A percentile compares a stretch with the other conserved stretches of the same genome.
These are phyloP conservation scores for Suhomyces taliae DNA, from an alignment of 1,139 yeast species.

Conservation along the genomic window DNA sequence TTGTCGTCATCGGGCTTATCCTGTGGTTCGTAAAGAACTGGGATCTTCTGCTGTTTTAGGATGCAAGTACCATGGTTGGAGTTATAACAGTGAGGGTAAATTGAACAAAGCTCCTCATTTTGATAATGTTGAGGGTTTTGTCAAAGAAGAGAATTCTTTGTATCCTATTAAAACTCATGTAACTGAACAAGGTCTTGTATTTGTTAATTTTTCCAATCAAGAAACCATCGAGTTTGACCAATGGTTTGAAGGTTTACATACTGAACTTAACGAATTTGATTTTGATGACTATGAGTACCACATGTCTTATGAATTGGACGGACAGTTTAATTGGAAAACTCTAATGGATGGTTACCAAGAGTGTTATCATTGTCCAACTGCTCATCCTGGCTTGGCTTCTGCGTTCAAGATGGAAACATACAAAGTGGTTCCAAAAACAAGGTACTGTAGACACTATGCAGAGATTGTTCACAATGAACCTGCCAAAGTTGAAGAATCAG, in stretches of 20 bases:
- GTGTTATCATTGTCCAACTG: slow-evolving; percentile 67
- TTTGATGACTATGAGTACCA: slow-evolving; percentile 61
- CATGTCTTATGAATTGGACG: slow-evolving; percentile 65
- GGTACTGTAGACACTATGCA: slow-evolving; percentile 75
- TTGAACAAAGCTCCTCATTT: slow-evolving; percentile 63
- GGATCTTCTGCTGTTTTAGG: slow-evolving; percentile 60
- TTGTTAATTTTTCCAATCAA: slow-evolving; percentile 45
- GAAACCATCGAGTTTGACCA: slow-evolving; percentile 44
- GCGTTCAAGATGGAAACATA: slow-evolving; percentile 67
- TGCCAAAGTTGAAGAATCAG: slow-evolving; percentile 67
- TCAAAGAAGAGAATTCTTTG: slow-evolving; percentile 54
- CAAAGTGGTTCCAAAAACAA: slow-evolving; percentile 57
- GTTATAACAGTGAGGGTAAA: slow-evolving; percentile 57
- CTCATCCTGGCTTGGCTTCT: slow-evolving; percentile 58
- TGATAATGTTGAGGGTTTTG: slow-evolving; percentile 58
- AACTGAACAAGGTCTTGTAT: slow-evolving; percentile 57
- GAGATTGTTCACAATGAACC: slow-evolving; percentile 79
- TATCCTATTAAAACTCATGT: slow-evolving; percentile 55
- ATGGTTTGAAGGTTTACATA: slow-evolving; percentile 51
- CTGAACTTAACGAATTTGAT: slow-evolving; percentile 56
- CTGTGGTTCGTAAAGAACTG: slow-evolving; percentile 55
- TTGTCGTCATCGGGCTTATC: slow-evolving; percentile 65
- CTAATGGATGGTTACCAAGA: slow-evolving; percentile 69
- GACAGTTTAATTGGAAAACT: slow-evolving; percentile 65
- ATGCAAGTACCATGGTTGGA: slow-evolving; percentile 68